Evolutionary conservation across 2,329 filamentous ascomycete species (phyloP).

Genomic region (Beauveria varroae): DNA sequence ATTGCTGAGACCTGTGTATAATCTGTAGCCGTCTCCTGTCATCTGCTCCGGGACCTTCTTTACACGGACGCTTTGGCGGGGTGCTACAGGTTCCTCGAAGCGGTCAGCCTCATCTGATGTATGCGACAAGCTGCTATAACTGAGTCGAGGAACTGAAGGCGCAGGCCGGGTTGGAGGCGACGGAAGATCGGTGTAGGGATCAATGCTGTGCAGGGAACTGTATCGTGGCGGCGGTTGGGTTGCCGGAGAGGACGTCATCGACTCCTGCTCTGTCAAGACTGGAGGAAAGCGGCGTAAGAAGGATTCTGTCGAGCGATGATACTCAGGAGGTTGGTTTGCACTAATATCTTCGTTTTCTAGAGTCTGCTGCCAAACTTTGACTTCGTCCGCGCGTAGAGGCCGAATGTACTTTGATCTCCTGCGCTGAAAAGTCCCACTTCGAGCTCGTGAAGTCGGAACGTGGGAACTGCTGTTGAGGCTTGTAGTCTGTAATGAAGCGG

Average conservation of each 20-base stretch:
- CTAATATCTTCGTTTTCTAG: constrained; percentile 57
- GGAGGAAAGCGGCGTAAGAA: constrained; percentile 79
- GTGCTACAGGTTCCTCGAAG: constrained; percentile 32
- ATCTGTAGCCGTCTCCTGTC: constrained; percentile 29
- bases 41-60: constrained; percentile 36
- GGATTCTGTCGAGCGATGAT: constrained; percentile 69
- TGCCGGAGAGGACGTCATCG: constrained; percentile 42
- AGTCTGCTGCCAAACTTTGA: constrained; percentile 71
- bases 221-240: constrained; percentile 20
- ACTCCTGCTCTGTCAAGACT: constrained; percentile 52
- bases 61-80: constrained; percentile 30
- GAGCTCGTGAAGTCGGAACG: constrained; percentile 22
- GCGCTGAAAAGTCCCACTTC: constrained; percentile 24
- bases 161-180: constrained; percentile 58
- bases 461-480: constrained; percentile 9
- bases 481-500: constrained; percentile 48
- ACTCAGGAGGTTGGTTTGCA: constrained; percentile 40
- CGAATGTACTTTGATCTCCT: constrained; percentile 44
- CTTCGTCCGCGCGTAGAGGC: constrained; percentile 72
- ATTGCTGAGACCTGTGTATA: constrained; percentile 63
- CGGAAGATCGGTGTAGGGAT: constrained; percentile 41
- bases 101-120: constrained; percentile 27
- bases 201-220: constrained; percentile 24
- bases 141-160: constrained; percentile 59
- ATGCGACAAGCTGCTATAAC: constrained; percentile 67